phyloP scores from a whole-genome alignment of 306 rosid genomes.

The Corylus americana region DNA sequence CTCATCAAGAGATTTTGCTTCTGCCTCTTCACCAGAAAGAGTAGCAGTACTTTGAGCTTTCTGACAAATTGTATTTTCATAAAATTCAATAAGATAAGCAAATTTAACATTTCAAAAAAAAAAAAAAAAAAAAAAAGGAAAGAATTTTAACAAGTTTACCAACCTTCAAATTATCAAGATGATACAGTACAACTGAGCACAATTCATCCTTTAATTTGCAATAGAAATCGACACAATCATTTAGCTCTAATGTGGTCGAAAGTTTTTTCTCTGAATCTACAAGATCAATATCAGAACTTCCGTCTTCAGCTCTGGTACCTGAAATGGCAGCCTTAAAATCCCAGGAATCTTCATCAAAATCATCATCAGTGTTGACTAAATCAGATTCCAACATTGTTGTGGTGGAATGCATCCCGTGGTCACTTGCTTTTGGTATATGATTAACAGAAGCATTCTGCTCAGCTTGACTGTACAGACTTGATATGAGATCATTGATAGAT shows the following conservation, averaged over 20 bases:
- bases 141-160: slow-evolving; percentile 24
- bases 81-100: slow-evolving; percentile 25
- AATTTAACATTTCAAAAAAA: slow-evolving; percentile 4
- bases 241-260: slow-evolving; percentile 38
- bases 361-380: slow-evolving; percentile 42
- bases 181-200: slow-evolving; percentile 42
- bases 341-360: slow-evolving; percentile 67
- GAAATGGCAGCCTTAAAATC: slow-evolving; percentile 72
- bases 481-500: slow-evolving; percentile 70
- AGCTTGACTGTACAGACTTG: slow-evolving; percentile 77
- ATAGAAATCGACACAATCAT: slow-evolving; percentile 62
- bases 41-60: slow-evolving; percentile 43
- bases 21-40: slow-evolving; percentile 56
- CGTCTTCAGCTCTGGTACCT: slow-evolving; percentile 31
- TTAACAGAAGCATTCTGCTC: slow-evolving; percentile 46
- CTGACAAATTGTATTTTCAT: slow-evolving; percentile 45
- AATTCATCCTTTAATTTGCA: slow-evolving; percentile 65
- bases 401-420: slow-evolving; percentile 32
- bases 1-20: slow-evolving; percentile 45
- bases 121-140: slow-evolving; percentile 19
- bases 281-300: slow-evolving; percentile 36
- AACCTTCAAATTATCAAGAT: slow-evolving; percentile 73
- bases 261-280: slow-evolving; percentile 33
- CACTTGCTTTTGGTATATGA: slow-evolving; percentile 44
- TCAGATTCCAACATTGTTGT: slow-evolving; percentile 38